Evolutionary conservation across 805 yeast species (phyloP), one percentile per base, ranked within the genome.

Genomic region (Suhomyces faveliae): DNA sequence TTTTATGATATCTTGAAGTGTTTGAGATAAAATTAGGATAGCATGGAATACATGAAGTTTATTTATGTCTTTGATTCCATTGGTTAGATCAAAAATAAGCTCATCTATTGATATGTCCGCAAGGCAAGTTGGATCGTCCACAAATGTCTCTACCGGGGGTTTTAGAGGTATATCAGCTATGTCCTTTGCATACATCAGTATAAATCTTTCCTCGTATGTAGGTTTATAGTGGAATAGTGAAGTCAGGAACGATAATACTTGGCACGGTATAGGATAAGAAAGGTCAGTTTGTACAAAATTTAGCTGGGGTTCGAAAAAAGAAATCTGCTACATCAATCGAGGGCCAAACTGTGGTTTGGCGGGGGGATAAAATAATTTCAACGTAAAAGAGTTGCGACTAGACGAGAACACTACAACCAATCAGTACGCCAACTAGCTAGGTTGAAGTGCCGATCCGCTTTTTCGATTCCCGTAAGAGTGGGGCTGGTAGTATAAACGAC

Each of bases 101-200:
- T 71, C 76, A 22, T 61, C 62, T 15, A 66, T 47, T 29, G 55
- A 51, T 17, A 70, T 66, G 40, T 70, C 76, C 4, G 62, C 68
- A 5, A 69, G 52, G 38, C 59, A 53, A 21, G 43, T 48, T 2
- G 77, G 77, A 23, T 63, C 74, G 54, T 73, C 77, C 30, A 63
- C 68, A 57, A 73, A 72, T 13, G 77, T 71, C 52, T 70, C 72
- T 42, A 60, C 65, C 4, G 66, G 61, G 17, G 62, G 61, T 47
- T 71, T 71, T 50, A 72, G 63, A 40, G 71, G 74, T 21, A 72
- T 58, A 24, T 71, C 76, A 11, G 46, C 41, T 12, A 29, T 29
- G 30, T 45, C 24, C 35, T 43, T 43, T 13, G 41, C 12, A 13
- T 35, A 24, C 22, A 24, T 25, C 46, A 43, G 37, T 11, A 17